phyloP scores from a whole-genome alignment of 257 asterid genomes.

The Perilla frutescens region DNA sequence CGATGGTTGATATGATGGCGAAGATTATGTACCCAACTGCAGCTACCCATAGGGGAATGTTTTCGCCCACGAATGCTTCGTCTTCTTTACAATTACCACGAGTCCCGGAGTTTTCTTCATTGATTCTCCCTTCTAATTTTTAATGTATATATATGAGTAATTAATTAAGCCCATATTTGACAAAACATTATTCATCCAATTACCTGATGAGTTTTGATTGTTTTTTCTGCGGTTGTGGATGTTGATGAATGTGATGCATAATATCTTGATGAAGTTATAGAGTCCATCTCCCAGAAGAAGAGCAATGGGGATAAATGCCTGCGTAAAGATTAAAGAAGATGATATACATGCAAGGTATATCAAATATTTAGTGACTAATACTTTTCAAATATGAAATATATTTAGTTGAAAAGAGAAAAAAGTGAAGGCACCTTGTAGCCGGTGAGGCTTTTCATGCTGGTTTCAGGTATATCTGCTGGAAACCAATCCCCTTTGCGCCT shows the following conservation, averaged over 20 bases:
- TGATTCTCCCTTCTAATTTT: constrained; percentile 30
- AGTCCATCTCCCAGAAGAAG: constrained; percentile 91
- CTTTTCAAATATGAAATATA: no score
- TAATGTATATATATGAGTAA: no score
- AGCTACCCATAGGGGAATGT: constrained; percentile 65
- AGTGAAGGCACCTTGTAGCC: constrained; percentile 74
- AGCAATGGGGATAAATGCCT: constrained; percentile 86
- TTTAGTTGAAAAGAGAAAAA: no score
- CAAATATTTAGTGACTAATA: no score
- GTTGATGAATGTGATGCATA: constrained; percentile 12
- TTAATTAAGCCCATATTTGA: no score
- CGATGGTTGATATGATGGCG: constrained; percentile 50
- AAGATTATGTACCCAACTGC: constrained; percentile 53
- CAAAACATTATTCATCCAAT: no score
- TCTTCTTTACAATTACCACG: constrained; percentile 44
- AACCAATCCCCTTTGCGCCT: constrained; percentile 78
- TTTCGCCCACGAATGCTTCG: constrained; percentile 54
- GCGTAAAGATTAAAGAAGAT: constrained; percentile 5
- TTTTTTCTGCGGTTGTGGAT: constrained; percentile 7
- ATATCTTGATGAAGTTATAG: constrained; percentile 67
- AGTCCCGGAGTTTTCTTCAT: constrained; percentile 27
- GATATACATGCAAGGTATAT: no score
- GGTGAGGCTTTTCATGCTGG: constrained; percentile 79
- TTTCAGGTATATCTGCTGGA: constrained; percentile 64
- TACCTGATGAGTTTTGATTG: background rate